phyloP scores from a whole-genome alignment of 2,329 filamentous ascomycete genomes.

The Pseudonectria foliicola region DNA sequence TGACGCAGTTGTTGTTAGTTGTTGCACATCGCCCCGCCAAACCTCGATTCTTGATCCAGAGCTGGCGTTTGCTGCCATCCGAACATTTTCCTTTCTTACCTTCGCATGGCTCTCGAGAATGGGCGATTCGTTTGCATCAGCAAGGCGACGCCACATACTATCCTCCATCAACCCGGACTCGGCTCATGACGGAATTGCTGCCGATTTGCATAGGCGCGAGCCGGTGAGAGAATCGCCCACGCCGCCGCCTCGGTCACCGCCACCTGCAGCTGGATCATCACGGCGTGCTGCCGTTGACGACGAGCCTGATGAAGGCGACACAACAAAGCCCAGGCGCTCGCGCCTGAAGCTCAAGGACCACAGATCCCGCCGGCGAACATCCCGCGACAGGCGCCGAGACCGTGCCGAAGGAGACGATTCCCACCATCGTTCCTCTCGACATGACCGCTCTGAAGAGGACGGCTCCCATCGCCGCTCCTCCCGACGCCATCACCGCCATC shows the following conservation, averaged over 20 bases:
- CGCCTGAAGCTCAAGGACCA: conserved; percentile 29
- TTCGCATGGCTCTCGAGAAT: conserved; percentile 24
- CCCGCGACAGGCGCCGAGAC: too few species aligned
- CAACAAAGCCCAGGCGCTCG: conserved; percentile 22
- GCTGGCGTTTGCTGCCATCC: neutral
- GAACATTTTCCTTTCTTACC: too few species aligned
- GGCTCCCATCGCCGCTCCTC: conserved; percentile 14
- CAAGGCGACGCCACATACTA: conserved; percentile 40
- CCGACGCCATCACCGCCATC: conserved; percentile 25
- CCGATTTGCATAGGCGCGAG: neutral
- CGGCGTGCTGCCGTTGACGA: neutral
- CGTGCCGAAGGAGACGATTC: too few species aligned
- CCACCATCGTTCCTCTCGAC: conserved; percentile 9
- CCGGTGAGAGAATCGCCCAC: neutral
- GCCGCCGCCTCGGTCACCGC: too few species aligned
- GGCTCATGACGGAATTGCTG: neutral
- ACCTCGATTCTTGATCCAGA: too few species aligned
- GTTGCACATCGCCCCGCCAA: too few species aligned
- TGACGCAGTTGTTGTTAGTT: too few species aligned
- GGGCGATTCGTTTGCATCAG: conserved; percentile 27
- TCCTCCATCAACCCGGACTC: conserved; percentile 39
- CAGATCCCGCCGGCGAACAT: conserved; percentile 17
- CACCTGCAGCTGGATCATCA: too few species aligned
- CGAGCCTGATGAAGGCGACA: conserved; percentile 13
- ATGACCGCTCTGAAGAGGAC: conserved; percentile 19